Base-by-base conservation (phyloP, 805 yeast genomes). In the Yamadazyma nakazawae region DNA sequence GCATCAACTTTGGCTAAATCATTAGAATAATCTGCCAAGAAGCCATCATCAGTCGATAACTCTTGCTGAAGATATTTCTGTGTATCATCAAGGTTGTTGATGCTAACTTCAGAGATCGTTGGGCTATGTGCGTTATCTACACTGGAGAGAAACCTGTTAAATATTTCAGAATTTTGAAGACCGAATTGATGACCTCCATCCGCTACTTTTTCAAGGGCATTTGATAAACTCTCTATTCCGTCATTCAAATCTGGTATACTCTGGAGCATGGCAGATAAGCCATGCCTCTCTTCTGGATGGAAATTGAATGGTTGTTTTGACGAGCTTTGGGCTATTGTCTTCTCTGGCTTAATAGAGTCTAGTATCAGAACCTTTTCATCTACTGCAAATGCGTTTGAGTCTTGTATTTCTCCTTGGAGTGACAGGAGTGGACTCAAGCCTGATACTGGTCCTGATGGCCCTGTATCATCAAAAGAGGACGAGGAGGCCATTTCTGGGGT, bases 1-100 rank as follows among this genome's bases (percentile, higher is more conserved):
- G 57, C 48, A 37, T 69, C 68, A 12, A 68, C 63, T 42, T 59
- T 61, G 4, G 59, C 62, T 17, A 73, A 52, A 53, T 73, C 78
- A 12, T 62, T 62, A 0, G 75, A 56, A 48, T 71, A 74, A 39
- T 67, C 64, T 14, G 38, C 25, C 5, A 54, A 34, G 18, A 46
- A 49, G 14, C 59, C 65, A 11, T 58, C 55, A 1, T 41, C 47
- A 4, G 14, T 7, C 4, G 21, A n/a, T 21, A 32, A n/a, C 25
- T 19, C 34, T 25, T 38, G n/a, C 7, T 25, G 25, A 26, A 16
- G 10, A 28, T 10, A 5, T 38, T 25, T 26, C 16, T 38, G 37
- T 16, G n/a, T 10, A 34, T 10, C 19, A 16, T 37, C 41, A 7
- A 24, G 17, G 36, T 18, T 30, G 35, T 25, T 18, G 25, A 14